phyloP scores from a whole-genome alignment of 371 early-diverging fungal species.

The Saksenaea oblongispora region DNA sequence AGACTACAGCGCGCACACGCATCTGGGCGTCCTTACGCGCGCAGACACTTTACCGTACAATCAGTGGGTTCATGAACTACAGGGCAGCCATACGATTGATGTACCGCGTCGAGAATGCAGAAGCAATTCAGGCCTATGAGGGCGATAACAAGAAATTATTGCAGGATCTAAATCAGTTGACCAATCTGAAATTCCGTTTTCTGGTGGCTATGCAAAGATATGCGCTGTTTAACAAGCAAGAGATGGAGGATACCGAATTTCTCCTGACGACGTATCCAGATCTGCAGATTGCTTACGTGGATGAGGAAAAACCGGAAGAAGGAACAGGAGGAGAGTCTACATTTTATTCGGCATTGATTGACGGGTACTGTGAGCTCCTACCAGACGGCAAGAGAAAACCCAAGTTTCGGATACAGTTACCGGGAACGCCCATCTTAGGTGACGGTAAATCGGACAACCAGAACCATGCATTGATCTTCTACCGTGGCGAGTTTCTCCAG shows the following conservation, averaged over 20 bases:
- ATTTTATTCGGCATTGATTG: constrained; percentile 74
- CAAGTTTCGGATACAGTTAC: constrained; percentile 76
- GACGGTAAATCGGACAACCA: constrained; percentile 94
- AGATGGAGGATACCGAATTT: constrained; percentile 78
- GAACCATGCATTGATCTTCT: constrained; percentile 81
- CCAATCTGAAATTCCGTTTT: constrained; percentile 79
- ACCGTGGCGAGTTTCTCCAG: constrained; percentile 85
- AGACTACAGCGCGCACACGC: constrained; percentile 82
- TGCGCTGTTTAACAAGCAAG: constrained; percentile 71
- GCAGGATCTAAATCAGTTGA: constrained; percentile 66
- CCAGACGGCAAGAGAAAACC: constrained; percentile 70
- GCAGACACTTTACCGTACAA: constrained; percentile 87
- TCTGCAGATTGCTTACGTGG: constrained; percentile 82
- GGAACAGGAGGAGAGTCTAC: constrained; percentile 44
- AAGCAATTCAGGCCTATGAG: constrained; percentile 57
- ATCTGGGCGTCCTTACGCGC: constrained; percentile 90
- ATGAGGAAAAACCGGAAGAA: constrained; percentile 56
- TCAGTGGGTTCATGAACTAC: constrained; percentile 91
- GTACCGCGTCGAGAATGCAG: constrained; percentile 80
- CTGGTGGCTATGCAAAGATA: constrained; percentile 89
- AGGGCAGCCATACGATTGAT: constrained; percentile 79
- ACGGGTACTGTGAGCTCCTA: constrained; percentile 68
- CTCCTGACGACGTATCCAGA: constrained; percentile 76
- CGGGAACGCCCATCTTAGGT: constrained; percentile 91
- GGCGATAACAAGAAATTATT: constrained; percentile 63